These are phyloP conservation scores for Suillus tomentosus DNA, from an alignment of 768 basidiomycete genomes.

Conservation along the genomic window DNA sequence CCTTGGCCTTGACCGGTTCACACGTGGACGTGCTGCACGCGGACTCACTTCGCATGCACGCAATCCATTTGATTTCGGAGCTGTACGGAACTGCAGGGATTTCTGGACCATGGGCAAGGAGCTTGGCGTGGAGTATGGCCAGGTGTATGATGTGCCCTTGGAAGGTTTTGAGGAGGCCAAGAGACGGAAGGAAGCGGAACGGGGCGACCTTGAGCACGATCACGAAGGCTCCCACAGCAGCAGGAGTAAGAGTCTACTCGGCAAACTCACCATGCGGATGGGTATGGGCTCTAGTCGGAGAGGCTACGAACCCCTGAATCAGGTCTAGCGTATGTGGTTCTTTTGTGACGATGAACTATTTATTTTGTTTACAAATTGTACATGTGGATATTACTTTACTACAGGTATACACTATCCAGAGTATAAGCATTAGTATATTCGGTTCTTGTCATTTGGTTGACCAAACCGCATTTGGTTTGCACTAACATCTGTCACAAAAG, in stretches of 20 bases:
- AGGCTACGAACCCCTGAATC: constrained; percentile 36
- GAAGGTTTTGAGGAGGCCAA: constrained; percentile 85
- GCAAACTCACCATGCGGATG: constrained; percentile 38
- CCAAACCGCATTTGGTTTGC: background rate
- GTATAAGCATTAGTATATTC: background rate
- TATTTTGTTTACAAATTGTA: background rate
- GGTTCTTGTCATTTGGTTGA: background rate
- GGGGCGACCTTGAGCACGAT: constrained; percentile 39
- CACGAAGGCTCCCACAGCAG: constrained; percentile 45
- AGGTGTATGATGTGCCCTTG: constrained; percentile 83
- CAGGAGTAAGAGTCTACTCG: constrained; percentile 41
- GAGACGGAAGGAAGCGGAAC: constrained; percentile 54
- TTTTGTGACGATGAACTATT: constrained; percentile 3
- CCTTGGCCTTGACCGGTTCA: constrained; percentile 93
- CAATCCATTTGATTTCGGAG: constrained; percentile 91
- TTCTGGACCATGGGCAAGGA: constrained; percentile 91
- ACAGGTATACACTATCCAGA: background rate
- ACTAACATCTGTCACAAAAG: background rate
- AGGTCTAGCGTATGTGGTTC: constrained; percentile 22
- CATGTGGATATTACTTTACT: background rate
- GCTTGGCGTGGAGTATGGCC: constrained; percentile 88
- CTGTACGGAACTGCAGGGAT: constrained; percentile 81
- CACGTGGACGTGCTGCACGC: constrained; percentile 84
- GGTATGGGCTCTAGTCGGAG: constrained; percentile 35
- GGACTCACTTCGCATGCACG: constrained; percentile 72